Conservation (phyloP, 2,329 filamentous ascomycete species). For the Neospermospora avenae region DNA sequence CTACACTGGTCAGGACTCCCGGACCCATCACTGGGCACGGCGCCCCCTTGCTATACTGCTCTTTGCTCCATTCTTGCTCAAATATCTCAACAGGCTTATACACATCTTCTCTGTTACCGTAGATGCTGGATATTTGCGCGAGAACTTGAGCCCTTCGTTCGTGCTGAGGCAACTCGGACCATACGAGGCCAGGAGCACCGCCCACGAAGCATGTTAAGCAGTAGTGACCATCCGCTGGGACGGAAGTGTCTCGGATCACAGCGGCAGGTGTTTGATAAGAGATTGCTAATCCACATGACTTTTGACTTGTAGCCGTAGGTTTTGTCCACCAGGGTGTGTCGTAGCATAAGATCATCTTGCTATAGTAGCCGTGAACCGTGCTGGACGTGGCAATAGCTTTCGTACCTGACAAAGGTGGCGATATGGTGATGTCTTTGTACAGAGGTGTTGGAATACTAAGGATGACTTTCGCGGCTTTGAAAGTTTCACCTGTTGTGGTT, state of each 20-base stretch:
- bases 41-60: conserved; percentile 36
- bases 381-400: conserved; percentile 37
- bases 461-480: conserved; percentile 38
- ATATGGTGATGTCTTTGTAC: conserved; percentile 44
- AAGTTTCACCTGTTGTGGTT: conserved; percentile 4
- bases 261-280: conserved; percentile 39
- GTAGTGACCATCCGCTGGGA: conserved; percentile 38
- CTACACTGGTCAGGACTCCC: conserved; percentile 29
- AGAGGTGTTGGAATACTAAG: conserved; percentile 49
- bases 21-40: conserved; percentile 36
- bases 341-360: conserved; percentile 38
- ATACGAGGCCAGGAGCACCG: conserved; percentile 4
- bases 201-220: conserved; percentile 13
- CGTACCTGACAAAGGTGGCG: conserved; percentile 41
- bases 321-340: conserved; percentile 11
- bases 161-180: conserved; percentile 13
- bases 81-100: conserved; percentile 18
- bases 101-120: conserved; percentile 5
- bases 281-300: conserved; percentile 40
- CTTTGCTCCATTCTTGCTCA: conserved; percentile 24
- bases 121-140: conserved; percentile 9
- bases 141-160: conserved; percentile 12
- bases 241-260: conserved; percentile 42
- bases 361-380: conserved; percentile 43
- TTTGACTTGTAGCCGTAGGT: conserved; percentile 11